Base-by-base conservation (phyloP, 2,329 filamentous ascomycete species). In the Lasiodiplodia theobromae region DNA sequence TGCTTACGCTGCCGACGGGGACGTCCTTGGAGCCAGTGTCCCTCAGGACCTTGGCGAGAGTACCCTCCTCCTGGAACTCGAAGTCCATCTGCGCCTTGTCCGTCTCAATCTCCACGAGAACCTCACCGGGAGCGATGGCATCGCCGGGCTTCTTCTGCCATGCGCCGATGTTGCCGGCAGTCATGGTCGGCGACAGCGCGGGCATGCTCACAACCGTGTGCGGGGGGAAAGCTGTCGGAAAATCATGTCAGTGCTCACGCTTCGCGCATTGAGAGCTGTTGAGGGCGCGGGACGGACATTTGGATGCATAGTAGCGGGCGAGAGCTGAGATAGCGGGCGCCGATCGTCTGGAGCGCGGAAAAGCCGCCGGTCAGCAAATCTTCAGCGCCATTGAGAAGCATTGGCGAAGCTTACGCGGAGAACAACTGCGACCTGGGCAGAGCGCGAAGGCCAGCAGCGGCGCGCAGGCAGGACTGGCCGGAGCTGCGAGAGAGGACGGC, bases 61-160 rank as follows among this genome's bases (percentile, higher is more conserved):
- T 88, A 86, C 95, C 96, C 80, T 98, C 96, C 78, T 99, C 96
- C 84, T 99, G 96, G 84, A 97, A 98, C 84, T 99, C 96, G 81
- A 99, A 98, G 86, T 99, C 96, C 96, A 99, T 99, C 86, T 98
- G 96, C 72, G 96, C 96, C 88, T 99, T 99, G 84, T 99, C 96
- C 76, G 96, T 99, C 88, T 99, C 96, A 77, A 98, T 97, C 87
- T 97, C 94, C 74, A 97, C 94, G 74, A 99, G 85, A 57, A 99
- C 96, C 80, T 99, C 96, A 80, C 96, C 96, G 65, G 96, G 94
- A 69, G 88, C 85, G 81, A 99, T 90, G 71, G 86, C 78, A 82
- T 99, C 96, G 79, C 96, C 96, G 73, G 90, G 87, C 86, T 97
- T 96, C 89, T 98, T 99, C 86, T 98, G 93, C 96, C 96, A 99